Evolutionary conservation across 345 rosid species (phyloP), one percentile per base, ranked within the genome.

Genomic region (Trapa incisa): DNA sequence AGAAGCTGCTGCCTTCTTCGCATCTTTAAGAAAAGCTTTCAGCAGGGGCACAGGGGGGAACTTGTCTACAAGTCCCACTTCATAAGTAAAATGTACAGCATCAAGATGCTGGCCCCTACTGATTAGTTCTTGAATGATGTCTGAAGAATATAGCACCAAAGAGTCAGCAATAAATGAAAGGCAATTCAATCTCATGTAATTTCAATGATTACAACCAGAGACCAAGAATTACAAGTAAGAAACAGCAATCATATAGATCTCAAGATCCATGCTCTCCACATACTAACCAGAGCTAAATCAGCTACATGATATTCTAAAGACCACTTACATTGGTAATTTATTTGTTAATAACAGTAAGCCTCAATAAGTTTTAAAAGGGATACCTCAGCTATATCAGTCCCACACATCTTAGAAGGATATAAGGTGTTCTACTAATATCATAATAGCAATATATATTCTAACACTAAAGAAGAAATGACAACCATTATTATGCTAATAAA

Each of bases 71-170:
- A 94, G 96, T 17, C 97, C 96, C 73, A 87, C 95, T 77, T 91
- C 99, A 80, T 86, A 89, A 33, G 93, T 83, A 42, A 94, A 94
- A 85, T 94, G 99, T 75, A 94, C 93, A 16, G 99, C 99, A 82
- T 94, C 99, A 68, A 91, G 97, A 82, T 87, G 97, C 70, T 94
- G 97, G 66, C 96, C 97, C 80, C 84, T 83, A 65, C 85, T 86
- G 79, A 94, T 86, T 72, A 94, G 79, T 64, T 91, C 97, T 81
- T 80, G 75, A 56, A 94, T 94, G 87, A 94, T 91, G 57, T 89
- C 99, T 91, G 89, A 52, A 42, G 22, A 58, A 58, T 43, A 42
- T 37, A 54, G 65, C 39, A 32, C n/a, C 8, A 57, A 12, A 65
- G 57, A 54, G 57, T n/a, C 42, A 2, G 37, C 6, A 38, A 10